phyloP scores from a whole-genome alignment of 371 early-diverging fungal species.

The Actinomucor elegans region DNA sequence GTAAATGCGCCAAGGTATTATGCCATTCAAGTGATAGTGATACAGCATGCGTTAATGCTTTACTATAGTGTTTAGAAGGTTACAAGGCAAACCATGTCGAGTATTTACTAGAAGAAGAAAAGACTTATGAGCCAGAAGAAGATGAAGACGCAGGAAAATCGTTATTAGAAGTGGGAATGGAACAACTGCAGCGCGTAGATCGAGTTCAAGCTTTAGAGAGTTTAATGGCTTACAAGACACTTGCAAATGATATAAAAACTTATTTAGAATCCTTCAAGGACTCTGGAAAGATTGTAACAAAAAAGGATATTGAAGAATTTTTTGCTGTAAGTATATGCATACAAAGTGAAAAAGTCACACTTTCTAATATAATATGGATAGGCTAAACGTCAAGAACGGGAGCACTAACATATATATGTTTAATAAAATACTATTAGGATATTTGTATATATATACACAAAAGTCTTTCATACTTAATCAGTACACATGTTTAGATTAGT shows the following conservation, averaged over 20 bases:
- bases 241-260: conserved; percentile 59
- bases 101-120: conserved; percentile 38
- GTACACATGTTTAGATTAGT: no score
- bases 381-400: conserved; percentile 1
- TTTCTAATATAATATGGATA: not conserved
- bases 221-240: conserved; percentile 50
- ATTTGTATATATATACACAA: no score
- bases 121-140: conserved; percentile 46
- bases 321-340: conserved; percentile 58
- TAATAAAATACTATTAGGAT: no score
- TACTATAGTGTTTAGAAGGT: conserved; percentile 20
- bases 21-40: no score
- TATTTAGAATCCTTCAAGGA: conserved; percentile 71
- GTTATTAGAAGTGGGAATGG: conserved; percentile 76
- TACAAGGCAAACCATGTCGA: conserved; percentile 23
- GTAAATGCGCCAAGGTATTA: conserved; percentile 41
- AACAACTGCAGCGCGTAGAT: conserved; percentile 69
- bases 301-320: conserved; percentile 70
- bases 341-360: no score
- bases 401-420: not conserved
- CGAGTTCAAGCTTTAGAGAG: conserved; percentile 76
- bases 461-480: no score
- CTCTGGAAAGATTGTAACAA: conserved; percentile 72
- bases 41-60: no score
- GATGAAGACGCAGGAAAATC: conserved; percentile 64